These are phyloP conservation scores for Trichopus zeylanicus DNA, from an alignment of 116 monocot species.

Conservation along the genomic window DNA sequence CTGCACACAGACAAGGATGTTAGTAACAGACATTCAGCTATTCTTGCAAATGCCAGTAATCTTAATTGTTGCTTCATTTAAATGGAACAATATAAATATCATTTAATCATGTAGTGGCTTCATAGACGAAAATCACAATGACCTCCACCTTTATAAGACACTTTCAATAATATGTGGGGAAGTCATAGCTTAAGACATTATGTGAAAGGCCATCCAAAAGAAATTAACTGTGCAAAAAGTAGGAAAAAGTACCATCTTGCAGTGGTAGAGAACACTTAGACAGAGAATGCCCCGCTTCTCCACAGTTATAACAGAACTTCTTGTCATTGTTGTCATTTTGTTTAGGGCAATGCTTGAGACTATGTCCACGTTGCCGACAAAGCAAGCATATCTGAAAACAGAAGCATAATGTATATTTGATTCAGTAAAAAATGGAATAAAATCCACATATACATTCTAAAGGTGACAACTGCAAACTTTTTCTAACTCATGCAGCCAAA, in stretches of 20 bases:
- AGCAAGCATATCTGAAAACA: slow-evolving; percentile 81
- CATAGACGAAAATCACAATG: too few relatives aligned
- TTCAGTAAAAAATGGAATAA: not conserved
- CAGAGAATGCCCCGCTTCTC: slow-evolving; percentile 74
- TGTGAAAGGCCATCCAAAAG: not conserved
- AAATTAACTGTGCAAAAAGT: not conserved
- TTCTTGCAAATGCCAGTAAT: too few relatives aligned
- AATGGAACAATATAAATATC: too few relatives aligned
- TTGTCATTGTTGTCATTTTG: slow-evolving; percentile 35
- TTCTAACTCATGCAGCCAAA: too few relatives aligned
- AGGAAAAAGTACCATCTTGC: slow-evolving; percentile 51
- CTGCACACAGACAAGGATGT: too few relatives aligned
- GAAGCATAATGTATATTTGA: not conserved
- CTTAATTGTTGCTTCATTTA: too few relatives aligned
- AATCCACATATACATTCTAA: not conserved
- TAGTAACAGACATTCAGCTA: too few relatives aligned
- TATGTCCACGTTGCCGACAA: slow-evolving; percentile 85
- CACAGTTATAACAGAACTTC: slow-evolving; percentile 95
- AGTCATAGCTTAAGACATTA: too few relatives aligned
- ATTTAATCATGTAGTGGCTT: too few relatives aligned
- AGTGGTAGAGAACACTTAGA: slow-evolving; percentile 67
- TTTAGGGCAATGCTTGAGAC: slow-evolving; percentile 75
- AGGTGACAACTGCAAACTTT: not conserved
- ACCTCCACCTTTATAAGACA: too few relatives aligned
- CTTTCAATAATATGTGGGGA: too few relatives aligned